phyloP scores from a whole-genome alignment of 306 rosid species.

The Morella rubra region DNA sequence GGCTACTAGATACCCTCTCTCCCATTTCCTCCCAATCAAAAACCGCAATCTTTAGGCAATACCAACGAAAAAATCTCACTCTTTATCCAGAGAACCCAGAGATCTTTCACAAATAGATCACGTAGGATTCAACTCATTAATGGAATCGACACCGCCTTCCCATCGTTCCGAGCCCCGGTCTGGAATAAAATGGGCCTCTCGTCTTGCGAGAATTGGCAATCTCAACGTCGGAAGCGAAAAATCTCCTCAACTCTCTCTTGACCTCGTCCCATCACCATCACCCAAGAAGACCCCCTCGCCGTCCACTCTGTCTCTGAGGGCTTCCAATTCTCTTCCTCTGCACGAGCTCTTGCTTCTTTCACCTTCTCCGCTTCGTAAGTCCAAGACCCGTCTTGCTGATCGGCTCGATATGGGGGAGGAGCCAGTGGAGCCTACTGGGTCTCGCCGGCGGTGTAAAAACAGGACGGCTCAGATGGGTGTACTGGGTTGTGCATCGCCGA shows the following conservation, averaged over 20 bases:
- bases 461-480: slow-evolving; percentile 40
- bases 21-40: slow-evolving; percentile 4
- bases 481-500: slow-evolving; percentile 65
- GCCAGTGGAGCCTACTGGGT: slow-evolving; percentile 33
- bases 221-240: slow-evolving; percentile 21
- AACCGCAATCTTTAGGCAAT: not conserved
- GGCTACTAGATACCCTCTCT: slow-evolving; percentile 35
- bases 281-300: slow-evolving; percentile 40
- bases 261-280: slow-evolving; percentile 32
- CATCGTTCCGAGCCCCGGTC: slow-evolving; percentile 33
- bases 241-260: slow-evolving; percentile 40
- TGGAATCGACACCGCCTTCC: slow-evolving; percentile 57
- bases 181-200: slow-evolving; percentile 44
- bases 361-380: slow-evolving; percentile 52
- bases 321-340: slow-evolving; percentile 45
- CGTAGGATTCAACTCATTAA: slow-evolving; percentile 16
- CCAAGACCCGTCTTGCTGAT: slow-evolving; percentile 62
- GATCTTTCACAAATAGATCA: not conserved
- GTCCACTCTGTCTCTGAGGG: slow-evolving; percentile 36
- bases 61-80: not conserved
- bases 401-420: slow-evolving; percentile 56
- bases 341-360: slow-evolving; percentile 63
- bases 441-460: slow-evolving; percentile 48
- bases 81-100: not conserved
- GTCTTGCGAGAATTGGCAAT: slow-evolving; percentile 26